Base-by-base conservation (phyloP, 345 rosid genomes). In the Populus davidiana region DNA sequence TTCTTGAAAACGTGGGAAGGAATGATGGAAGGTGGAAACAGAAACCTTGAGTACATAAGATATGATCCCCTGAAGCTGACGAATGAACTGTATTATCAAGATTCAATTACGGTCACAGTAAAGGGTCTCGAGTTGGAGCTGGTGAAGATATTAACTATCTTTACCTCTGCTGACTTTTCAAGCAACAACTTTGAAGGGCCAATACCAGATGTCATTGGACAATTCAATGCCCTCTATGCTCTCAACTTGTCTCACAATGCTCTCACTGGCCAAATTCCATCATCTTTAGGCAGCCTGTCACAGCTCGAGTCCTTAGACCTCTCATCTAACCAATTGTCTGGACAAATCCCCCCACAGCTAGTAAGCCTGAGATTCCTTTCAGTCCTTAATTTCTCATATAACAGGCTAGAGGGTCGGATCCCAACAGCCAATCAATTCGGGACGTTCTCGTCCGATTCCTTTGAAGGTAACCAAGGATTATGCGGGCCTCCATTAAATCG, bases 41-140 rank as follows among this genome's bases (percentile, higher is more conserved):
- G 43, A 74, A 54, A 68, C 8, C 41, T 39, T 16, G 76, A 77
- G 3, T 83, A 71, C 74, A 78, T 90, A 2, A 85, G n/a, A 3
- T 85, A 35, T 62, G 16, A 64, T 18, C 6, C 68, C n/a, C 47
- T 85, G 16, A 0, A 0, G 4, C 41, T 67, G 10, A 50, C 50
- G 16, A 14, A 9, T 23, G 2, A 1, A 6, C 4, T 64, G 1
- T 86, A 81, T 44, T 87, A 86, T 75, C 85, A 71, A 69, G 92
- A 75, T 64, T 29, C 78, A 1, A 54, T 88, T 41, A 84, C 84
- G 1, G 82, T 89, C 10, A 89, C 86, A 29, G 4, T 38, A 77
- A 91, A 88, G 77, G 91, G 91, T 27, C 70, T 81, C 21, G n/a
- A 77, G 29, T 2, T 89, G 80, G 81, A 86, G 77, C 62, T 87